Evolutionary conservation across 2,329 filamentous ascomycete species (phyloP).

Genomic region (Achaetomium macrosporum): DNA sequence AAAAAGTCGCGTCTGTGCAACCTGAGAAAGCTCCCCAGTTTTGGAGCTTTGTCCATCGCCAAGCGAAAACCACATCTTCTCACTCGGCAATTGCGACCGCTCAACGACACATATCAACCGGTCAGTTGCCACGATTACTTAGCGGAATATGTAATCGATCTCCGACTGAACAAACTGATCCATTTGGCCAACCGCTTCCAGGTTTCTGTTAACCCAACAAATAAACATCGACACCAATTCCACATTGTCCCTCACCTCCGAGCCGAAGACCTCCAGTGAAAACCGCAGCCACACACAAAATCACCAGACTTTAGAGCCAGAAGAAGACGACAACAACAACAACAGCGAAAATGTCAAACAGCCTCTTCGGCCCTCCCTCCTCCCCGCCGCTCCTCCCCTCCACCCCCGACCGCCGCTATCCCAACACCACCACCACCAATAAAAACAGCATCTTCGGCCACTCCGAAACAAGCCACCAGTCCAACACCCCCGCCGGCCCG

Average conservation of each 20-base stretch:
- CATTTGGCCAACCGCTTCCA: too few relatives aligned
- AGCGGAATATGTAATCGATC: too few relatives aligned
- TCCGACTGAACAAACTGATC: too few relatives aligned
- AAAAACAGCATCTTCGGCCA: not conserved
- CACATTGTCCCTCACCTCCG: not conserved
- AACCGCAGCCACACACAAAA: not conserved
- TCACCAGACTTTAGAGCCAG: constrained; percentile 18
- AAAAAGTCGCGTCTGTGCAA: constrained; percentile 21
- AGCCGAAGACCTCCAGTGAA: not conserved
- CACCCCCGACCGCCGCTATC: constrained; percentile 9
- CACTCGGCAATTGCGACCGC: too few relatives aligned
- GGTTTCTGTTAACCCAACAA: too few relatives aligned
- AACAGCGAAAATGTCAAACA: constrained; percentile 5
- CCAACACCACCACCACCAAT: not conserved
- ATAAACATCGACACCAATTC: too few relatives aligned
- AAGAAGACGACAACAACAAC: constrained; percentile 13
- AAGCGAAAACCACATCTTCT: too few relatives aligned
- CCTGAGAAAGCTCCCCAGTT: constrained; percentile 3
- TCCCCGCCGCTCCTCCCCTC: constrained; percentile 7
- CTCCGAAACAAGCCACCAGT: constrained; percentile 3
- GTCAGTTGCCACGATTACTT: not conserved
- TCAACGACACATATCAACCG: not conserved
- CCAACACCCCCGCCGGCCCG: constrained; percentile 9
- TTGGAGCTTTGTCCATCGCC: too few relatives aligned
- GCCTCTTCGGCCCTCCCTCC: constrained; percentile 5